A percentile compares a stretch with the other conserved stretches of the same genome.
phyloP scores from a whole-genome alignment of 2,329 filamentous ascomycete species.

The Sarocladiaceae sp. region DNA sequence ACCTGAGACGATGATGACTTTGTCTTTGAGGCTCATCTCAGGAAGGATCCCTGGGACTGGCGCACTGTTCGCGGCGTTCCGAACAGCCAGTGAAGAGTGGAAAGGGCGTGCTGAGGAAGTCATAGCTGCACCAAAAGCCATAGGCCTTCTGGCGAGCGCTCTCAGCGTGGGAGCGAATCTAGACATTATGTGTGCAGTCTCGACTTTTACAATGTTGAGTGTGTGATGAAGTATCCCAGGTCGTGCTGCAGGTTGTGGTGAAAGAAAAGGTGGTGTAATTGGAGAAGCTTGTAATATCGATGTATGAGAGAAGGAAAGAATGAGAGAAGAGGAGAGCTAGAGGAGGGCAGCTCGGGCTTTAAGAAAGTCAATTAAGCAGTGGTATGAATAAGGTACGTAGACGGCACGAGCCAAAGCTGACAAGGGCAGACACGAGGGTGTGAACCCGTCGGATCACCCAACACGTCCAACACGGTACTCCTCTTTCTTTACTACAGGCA shows the following conservation, averaged over 20 bases:
- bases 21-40: constrained; percentile 72
- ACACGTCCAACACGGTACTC: too few species aligned
- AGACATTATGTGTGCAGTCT: constrained; percentile 19
- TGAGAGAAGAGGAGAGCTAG: not conserved
- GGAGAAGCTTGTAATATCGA: too few species aligned
- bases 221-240: not conserved
- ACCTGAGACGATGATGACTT: constrained; percentile 73
- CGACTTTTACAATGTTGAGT: not conserved
- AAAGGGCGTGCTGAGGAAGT: constrained; percentile 16
- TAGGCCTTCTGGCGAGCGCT: constrained; percentile 16
- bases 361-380: not conserved
- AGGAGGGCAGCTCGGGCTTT: not conserved
- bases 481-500: too few species aligned
- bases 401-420: not conserved
- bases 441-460: not conserved
- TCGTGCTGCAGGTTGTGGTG: too few species aligned
- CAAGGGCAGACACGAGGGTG: not conserved
- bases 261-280: too few species aligned
- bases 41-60: constrained; percentile 41
- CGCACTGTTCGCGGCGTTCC: constrained; percentile 14
- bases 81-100: constrained; percentile 17
- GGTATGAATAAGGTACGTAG: not conserved
- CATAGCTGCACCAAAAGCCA: constrained; percentile 12
- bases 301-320: not conserved
- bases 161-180: constrained; percentile 19